Base-by-base conservation (phyloP, 2,329 filamentous ascomycete genomes). In the Lasiodiplodia sp. region DNA sequence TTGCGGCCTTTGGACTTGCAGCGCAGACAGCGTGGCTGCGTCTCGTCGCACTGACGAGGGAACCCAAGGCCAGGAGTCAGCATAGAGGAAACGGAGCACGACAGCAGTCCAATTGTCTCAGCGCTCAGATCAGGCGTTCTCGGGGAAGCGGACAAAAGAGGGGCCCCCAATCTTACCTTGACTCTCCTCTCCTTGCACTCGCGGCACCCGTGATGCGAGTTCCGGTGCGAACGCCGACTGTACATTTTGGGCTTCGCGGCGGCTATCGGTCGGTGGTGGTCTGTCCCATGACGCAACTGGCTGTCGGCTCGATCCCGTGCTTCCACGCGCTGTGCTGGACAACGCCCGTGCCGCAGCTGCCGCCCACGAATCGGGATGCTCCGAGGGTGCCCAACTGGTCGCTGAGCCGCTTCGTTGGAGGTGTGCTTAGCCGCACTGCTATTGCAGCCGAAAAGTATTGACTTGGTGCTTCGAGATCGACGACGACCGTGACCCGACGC, bases 141-240 rank as follows among this genome's bases (percentile, higher is more conserved):
- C 28, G 34, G 37, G 37, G 34, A 28, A 44, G 56, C 34, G 56
- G n/a, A 58, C 34, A 21, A 4, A 55, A 11, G 23, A 18, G 21
- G 21, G n/a, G 16, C 28, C 12, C n/a, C n/a, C 18, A n/a, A 51
- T 10, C 11, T 12, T 52, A 63, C 60, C 60, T 63, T 63, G 28
- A 63, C 44, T n/a, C 47, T 51, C 28, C 25, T 63, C 60, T 52
- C 23, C 60, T 63, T 63, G 44, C 60, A 63, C 60, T 63, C 44
- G 25, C 60, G 60, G 31, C 60, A 63, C 7, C 60, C 60, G 60
- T 63, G 60, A 28, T 63, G 60, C 12, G 60, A 63, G n/a, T 63
- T 63, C 8, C 44, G 44, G n/a, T 63, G 60, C 25, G 60, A 5
- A 12, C 60, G 60, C 12, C 60, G 60, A 12, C 44, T 52, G 44